phyloP scores from a whole-genome alignment of 805 yeast species.

The Cyberlindnera xylosilytica region DNA sequence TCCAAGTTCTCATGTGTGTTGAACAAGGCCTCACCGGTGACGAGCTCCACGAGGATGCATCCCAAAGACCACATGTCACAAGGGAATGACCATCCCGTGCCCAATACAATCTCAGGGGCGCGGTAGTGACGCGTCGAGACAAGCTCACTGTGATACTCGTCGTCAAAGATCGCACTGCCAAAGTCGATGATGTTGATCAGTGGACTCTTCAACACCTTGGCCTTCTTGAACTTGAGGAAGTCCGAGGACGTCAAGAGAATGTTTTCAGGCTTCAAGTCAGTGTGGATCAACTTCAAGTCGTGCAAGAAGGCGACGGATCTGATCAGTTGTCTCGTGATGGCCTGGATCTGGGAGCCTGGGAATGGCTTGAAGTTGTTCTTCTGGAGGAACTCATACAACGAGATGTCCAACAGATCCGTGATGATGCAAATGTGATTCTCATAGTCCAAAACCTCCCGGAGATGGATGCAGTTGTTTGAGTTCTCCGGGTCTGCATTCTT shows the following conservation, averaged over 20 bases:
- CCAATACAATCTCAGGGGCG: conserved; percentile 94
- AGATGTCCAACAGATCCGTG: conserved; percentile 80
- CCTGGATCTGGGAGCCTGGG: conserved; percentile 91
- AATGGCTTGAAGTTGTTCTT: conserved; percentile 81
- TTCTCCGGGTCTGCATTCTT: conserved; percentile 64
- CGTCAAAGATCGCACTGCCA: conserved; percentile 93
- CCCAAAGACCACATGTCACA: conserved; percentile 98
- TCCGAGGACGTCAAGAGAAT: conserved; percentile 42
- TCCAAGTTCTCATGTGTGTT: conserved; percentile 93
- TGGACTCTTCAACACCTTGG: conserved; percentile 66
- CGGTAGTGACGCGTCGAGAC: conserved; percentile 95
- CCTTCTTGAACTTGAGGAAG: conserved; percentile 21
- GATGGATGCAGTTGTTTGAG: conserved; percentile 74
- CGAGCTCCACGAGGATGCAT: conserved; percentile 85
- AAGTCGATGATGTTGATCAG: conserved; percentile 89
- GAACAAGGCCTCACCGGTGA: conserved; percentile 91
- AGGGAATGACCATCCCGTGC: conserved; percentile 95
- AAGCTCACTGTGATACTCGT: conserved; percentile 88
- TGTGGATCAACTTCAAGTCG: conserved; percentile 86
- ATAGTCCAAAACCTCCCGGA: conserved; percentile 87
- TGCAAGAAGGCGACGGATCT: conserved; percentile 86
- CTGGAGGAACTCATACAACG: conserved; percentile 87
- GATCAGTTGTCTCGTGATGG: conserved; percentile 79
- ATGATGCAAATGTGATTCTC: conserved; percentile 93
- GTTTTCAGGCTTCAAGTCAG: conserved; percentile 96